A percentile compares a stretch with the other conserved stretches of the same genome.
These are phyloP conservation scores for Linnemannia exigua DNA, from an alignment of 192 early-diverging fungal genomes.

Conservation along the genomic window DNA sequence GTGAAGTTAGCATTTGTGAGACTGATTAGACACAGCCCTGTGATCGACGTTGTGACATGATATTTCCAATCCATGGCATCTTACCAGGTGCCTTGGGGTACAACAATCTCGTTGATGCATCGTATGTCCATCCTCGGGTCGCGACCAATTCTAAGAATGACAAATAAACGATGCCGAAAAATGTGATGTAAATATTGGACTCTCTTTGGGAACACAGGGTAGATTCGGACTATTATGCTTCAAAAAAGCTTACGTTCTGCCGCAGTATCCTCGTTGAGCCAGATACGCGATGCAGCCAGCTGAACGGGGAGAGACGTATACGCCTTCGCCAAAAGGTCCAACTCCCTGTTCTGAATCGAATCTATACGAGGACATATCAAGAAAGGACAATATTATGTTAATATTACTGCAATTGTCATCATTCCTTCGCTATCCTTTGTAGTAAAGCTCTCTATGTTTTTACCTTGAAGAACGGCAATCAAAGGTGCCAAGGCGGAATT, in stretches of 20 bases:
- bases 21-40: neutral
- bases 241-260: constrained; percentile 42
- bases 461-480: constrained; percentile 51
- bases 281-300: constrained; percentile 50
- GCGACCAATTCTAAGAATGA: constrained; percentile 38
- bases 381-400: neutral
- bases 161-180: neutral
- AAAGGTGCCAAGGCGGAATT: constrained; percentile 35
- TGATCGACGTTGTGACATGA: neutral
- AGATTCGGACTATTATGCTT: neutral
- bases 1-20: neutral
- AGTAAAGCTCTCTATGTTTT: neutral
- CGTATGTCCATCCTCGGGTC: constrained; percentile 52
- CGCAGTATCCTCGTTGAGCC: constrained; percentile 39
- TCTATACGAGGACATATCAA: constrained; percentile 10
- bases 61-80: neutral
- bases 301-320: constrained; percentile 54
- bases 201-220: neutral
- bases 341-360: constrained; percentile 49
- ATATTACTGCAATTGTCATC: neutral
- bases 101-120: constrained; percentile 41
- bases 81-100: constrained; percentile 54
- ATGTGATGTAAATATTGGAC: neutral
- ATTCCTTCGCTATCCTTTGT: neutral
- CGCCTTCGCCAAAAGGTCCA: constrained; percentile 51